These are phyloP conservation scores for Scolecobasidium constrictum DNA, from an alignment of 2,329 filamentous ascomycete genomes.

Conservation along the genomic window DNA sequence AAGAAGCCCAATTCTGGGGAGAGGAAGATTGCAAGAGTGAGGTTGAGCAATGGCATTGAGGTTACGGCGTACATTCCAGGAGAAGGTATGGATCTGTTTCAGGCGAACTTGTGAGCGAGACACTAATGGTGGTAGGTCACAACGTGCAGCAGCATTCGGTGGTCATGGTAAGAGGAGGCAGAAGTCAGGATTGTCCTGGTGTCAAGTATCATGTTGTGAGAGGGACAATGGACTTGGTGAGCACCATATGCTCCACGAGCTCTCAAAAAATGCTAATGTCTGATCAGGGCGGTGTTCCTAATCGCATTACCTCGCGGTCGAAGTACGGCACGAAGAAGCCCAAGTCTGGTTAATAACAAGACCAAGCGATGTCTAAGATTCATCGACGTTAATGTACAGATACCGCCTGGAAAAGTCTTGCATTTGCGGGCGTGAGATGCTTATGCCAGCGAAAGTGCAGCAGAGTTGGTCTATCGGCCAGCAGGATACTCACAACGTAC, in stretches of 20 bases:
- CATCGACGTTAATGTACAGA: no score
- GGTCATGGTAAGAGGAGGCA: conserved; percentile 85
- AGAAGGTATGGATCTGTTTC: conserved; percentile 49
- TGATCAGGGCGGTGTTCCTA: conserved; percentile 74
- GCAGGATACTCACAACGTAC: no score
- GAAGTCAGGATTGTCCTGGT: conserved; percentile 95
- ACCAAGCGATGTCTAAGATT: no score
- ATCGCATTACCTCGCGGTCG: conserved; percentile 71
- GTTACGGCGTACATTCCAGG: conserved; percentile 93
- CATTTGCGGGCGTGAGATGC: not conserved
- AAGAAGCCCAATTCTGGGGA: conserved; percentile 99
- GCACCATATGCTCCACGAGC: no score
- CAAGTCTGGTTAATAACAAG: conserved; percentile 52
- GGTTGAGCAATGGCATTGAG: conserved; percentile 75
- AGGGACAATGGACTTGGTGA: conserved; percentile 84
- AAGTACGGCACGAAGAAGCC: conserved; percentile 99
- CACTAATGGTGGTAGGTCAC: conserved; percentile 59
- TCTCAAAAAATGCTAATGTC: conserved; percentile 15
- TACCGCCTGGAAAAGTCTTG: no score
- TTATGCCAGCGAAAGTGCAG: not conserved
- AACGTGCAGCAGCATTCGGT: conserved; percentile 99
- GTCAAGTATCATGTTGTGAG: conserved; percentile 91
- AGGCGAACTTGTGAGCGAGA: no score
- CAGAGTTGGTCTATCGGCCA: not conserved
- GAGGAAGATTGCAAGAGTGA: conserved; percentile 86